Conservation (phyloP, 352 stramenopile genomes). For the Phytophthora sp. region DNA sequence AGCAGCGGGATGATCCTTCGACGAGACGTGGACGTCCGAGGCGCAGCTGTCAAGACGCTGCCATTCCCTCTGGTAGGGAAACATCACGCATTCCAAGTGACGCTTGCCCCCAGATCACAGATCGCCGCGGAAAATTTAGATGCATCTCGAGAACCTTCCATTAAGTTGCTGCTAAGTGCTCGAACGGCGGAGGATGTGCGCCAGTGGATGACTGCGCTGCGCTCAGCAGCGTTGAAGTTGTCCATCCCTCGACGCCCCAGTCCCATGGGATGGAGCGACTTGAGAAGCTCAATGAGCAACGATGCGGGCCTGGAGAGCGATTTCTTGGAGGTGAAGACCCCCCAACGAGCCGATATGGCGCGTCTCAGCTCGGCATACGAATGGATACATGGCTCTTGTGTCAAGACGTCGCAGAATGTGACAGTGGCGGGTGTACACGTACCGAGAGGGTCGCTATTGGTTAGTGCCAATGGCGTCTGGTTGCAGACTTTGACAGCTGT, state of each 20-base stretch:
- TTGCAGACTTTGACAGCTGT: constrained; percentile 61
- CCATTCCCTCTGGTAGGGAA: constrained; percentile 56
- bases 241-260: constrained; percentile 11
- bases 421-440: constrained; percentile 39
- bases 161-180: constrained; percentile 53
- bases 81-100: constrained; percentile 67
- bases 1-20: constrained; percentile 58
- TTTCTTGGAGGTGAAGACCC: constrained; percentile 42
- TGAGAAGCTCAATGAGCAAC: background rate
- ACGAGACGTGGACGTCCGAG: constrained; percentile 48
- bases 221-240: constrained; percentile 23
- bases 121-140: too few species aligned
- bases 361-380: constrained; percentile 52
- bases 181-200: constrained; percentile 51
- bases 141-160: background rate
- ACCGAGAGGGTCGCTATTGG: constrained; percentile 58
- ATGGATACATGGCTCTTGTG: constrained; percentile 58
- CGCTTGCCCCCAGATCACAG: constrained; percentile 19
- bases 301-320: constrained; percentile 27
- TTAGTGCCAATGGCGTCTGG: constrained; percentile 65
- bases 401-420: constrained; percentile 57
- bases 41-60: constrained; percentile 46
- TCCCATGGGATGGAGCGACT: constrained; percentile 23
- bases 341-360: constrained; percentile 46
- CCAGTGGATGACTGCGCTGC: constrained; percentile 54